Base-by-base conservation (phyloP, 2,329 filamentous ascomycete species). In the Apiospora sp. region DNA sequence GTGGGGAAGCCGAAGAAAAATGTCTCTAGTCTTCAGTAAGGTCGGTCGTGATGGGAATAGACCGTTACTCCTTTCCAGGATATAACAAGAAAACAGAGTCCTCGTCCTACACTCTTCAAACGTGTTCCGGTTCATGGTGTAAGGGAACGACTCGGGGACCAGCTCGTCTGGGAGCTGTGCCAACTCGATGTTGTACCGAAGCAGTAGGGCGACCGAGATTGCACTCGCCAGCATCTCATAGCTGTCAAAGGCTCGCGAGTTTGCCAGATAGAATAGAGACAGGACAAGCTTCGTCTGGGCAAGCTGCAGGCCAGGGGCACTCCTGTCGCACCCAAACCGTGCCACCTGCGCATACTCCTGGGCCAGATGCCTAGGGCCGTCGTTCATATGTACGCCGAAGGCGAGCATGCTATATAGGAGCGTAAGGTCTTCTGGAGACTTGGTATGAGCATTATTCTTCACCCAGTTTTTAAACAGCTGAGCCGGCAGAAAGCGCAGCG, bases 41-140 rank as follows among this genome's bases (percentile, higher is more conserved):
- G 86, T 88, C 8, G 86, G 81, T 1, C 87, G 85, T 2, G 86
- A 84, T 1, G 87, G 86, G 70, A 87, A 90, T 73, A 90, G 87
- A 19, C 88, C 88, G 68, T 89, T 90, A 73, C 92, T 88, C 68
- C 91, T 88, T 81, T 94, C 93, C 80, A 93, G 87, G 76, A 94
- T 83, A 76, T 92, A 93, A 70, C 90, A 87, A 41, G 90, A 89
- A 92, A 92, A 95, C 77, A 94, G 92, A 0, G 92, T 94, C 72
- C 93, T 86, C 75, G 92, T 87, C 73, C 90, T 87, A 76, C 91
- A 92, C 81, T 95, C 93, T 34, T 88, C 87, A 75, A 91, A 88
- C 43, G 88, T 89, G 69, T 82, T 81, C 72, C 85, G 86, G 75
- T 87, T 88, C 75, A 93, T 84, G 27, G 86, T 88, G 77, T 90